Conservation (phyloP, 163 green algal species). For the Chlorella variabilis region DNA sequence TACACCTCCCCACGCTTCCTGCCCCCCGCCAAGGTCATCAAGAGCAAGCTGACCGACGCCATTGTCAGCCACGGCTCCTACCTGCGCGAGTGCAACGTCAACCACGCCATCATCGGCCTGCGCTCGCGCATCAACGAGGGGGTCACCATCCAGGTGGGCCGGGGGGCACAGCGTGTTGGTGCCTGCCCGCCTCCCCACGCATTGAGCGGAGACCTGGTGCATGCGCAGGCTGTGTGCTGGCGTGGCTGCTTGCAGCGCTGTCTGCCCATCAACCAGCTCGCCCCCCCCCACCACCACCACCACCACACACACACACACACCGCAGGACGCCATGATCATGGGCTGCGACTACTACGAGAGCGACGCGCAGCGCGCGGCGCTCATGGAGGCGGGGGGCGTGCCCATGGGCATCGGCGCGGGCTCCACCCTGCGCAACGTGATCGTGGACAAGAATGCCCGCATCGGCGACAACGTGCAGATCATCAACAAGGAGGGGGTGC, state of each 20-base stretch:
- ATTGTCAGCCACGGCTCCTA: constrained; percentile 73
- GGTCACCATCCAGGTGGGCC: constrained; percentile 63
- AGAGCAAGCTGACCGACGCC: constrained; percentile 66
- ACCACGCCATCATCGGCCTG: constrained; percentile 93
- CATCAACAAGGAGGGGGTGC: constrained; percentile 80
- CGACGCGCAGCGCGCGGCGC: constrained; percentile 58
- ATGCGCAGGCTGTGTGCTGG: too few relatives aligned
- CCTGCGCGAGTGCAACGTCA: constrained; percentile 68
- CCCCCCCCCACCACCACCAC: neutral
- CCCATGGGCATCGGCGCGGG: constrained; percentile 93
- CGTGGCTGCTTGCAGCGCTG: too few relatives aligned
- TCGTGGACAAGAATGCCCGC: constrained; percentile 99
- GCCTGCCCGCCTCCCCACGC: too few relatives aligned
- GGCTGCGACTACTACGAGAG: constrained; percentile 99
- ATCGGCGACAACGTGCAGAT: constrained; percentile 90
- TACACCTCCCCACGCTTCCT: constrained; percentile 98
- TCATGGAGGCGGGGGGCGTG: constrained; percentile 54
- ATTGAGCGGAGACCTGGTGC: too few relatives aligned
- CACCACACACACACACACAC: neutral
- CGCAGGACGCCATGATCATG: constrained; percentile 96
- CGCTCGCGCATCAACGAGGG: constrained; percentile 66
- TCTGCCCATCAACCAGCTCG: too few relatives aligned
- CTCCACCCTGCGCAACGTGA: constrained; percentile 71
- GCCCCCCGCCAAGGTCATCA: constrained; percentile 90
- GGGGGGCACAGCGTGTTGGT: neutral